These are phyloP conservation scores for Ustilago xerochloae DNA, from an alignment of 1,284 basidiomycete species.

Conservation along the genomic window DNA sequence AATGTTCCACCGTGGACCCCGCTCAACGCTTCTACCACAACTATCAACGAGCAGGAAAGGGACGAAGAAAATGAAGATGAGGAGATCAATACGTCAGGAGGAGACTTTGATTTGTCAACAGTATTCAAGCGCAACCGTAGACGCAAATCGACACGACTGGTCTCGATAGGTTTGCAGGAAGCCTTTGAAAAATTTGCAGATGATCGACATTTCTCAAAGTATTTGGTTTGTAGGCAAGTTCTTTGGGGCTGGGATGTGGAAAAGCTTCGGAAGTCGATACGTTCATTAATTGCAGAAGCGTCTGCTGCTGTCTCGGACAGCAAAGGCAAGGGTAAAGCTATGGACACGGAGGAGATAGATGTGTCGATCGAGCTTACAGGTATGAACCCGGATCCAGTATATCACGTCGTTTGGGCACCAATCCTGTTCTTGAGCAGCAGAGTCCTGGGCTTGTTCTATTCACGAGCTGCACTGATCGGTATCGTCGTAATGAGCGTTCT, in stretches of 20 bases:
- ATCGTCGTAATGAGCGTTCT: not conserved
- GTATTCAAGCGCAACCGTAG: constrained; percentile 12
- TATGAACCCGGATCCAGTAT: constrained; percentile 1
- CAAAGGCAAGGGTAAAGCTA: constrained; percentile 10
- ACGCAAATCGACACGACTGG: constrained; percentile 10
- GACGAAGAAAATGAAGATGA: constrained; percentile 1
- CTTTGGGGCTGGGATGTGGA: constrained; percentile 40
- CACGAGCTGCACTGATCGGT: not conserved
- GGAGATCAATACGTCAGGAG: not conserved
- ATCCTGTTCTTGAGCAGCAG: not conserved
- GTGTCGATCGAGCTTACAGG: constrained; percentile 22
- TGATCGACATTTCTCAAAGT: constrained; percentile 39
- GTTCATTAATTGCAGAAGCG: not conserved
- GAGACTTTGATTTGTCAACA: constrained; percentile 24
- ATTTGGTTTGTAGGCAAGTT: constrained; percentile 5
- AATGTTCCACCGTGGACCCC: constrained; percentile 22
- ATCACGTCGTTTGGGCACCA: constrained; percentile 34
- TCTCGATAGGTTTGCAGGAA: constrained; percentile 24
- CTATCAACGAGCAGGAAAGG: not conserved
- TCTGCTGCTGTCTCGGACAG: not conserved
- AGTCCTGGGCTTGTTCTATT: not conserved
- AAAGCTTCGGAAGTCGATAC: not conserved
- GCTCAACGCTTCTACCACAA: not conserved
- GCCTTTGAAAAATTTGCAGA: constrained; percentile 38
- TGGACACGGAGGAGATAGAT: not conserved